phyloP scores from a whole-genome alignment of 2,329 filamentous ascomycete species.

The Verticillium isaacii region DNA sequence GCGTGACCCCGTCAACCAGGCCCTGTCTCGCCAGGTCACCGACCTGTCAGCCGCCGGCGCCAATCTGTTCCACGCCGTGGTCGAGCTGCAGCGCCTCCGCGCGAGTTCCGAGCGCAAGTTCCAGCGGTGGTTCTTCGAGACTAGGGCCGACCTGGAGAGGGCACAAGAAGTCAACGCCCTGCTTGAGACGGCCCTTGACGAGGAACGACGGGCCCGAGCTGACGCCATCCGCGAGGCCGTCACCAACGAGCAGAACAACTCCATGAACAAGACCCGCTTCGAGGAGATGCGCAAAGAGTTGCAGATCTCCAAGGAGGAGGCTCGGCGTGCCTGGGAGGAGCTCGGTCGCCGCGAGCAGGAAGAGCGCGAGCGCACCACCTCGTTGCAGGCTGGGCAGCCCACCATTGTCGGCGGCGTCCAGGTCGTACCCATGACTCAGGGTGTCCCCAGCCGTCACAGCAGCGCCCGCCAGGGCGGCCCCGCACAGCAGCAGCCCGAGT shows the following conservation, averaged over 20 bases:
- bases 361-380: constrained; percentile 79
- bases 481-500: constrained; percentile 19
- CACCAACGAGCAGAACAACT: constrained; percentile 63
- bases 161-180: constrained; percentile 77
- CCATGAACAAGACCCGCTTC: constrained; percentile 70
- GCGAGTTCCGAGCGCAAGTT: constrained; percentile 97
- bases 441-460: constrained; percentile 52
- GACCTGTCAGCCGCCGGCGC: constrained; percentile 96
- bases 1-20: constrained; percentile 76
- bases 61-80: constrained; percentile 95
- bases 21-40: constrained; percentile 89
- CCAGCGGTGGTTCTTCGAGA: constrained; percentile 98
- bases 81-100: constrained; percentile 87
- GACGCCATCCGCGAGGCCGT: constrained; percentile 64
- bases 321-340: constrained; percentile 94
- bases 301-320: constrained; percentile 92
- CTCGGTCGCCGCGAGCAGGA: constrained; percentile 89
- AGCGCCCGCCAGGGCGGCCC: constrained; percentile 35
- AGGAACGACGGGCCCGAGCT: constrained; percentile 65
- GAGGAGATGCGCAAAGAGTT: constrained; percentile 89
- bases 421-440: constrained; percentile 86
- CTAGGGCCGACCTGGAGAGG: constrained; percentile 79
- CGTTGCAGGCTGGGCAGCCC: constrained; percentile 81
- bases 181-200: constrained; percentile 69
- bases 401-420: constrained; percentile 91